Conservation (phyloP, 1,284 basidiomycete species). For the Fomitopsis palustris region DNA sequence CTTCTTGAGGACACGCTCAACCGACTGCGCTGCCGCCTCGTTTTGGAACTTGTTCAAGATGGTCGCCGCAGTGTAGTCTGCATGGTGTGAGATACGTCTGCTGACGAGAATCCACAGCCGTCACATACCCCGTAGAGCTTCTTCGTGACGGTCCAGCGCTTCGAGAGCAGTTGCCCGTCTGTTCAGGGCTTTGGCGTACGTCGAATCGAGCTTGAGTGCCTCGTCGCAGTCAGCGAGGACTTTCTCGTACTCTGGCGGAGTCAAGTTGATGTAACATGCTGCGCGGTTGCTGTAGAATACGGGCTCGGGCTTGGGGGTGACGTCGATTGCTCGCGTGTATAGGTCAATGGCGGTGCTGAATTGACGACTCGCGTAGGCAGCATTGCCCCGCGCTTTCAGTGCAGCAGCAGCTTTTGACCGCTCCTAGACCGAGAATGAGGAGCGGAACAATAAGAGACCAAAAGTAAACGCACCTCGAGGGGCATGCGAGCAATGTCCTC, state of each 20-base stretch:
- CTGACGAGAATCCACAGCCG: background rate
- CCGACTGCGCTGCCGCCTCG: conserved; percentile 72
- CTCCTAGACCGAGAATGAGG: conserved; percentile 44
- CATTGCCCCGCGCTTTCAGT: conserved; percentile 90
- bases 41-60: conserved; percentile 95
- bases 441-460: too few relatives aligned
- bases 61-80: conserved; percentile 94
- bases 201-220: conserved; percentile 82
- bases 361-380: conserved; percentile 79
- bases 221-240: conserved; percentile 92
- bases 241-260: conserved; percentile 77
- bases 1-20: conserved; percentile 92
- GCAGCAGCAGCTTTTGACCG: conserved; percentile 72
- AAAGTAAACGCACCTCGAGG: conserved; percentile 40
- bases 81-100: background rate
- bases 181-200: conserved; percentile 95
- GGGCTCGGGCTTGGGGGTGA: conserved; percentile 83
- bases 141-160: conserved; percentile 70
- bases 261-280: conserved; percentile 94
- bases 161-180: conserved; percentile 88
- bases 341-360: conserved; percentile 77
- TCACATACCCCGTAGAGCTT: conserved; percentile 73
- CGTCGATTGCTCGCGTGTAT: conserved; percentile 91
- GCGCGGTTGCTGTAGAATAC: conserved; percentile 98
- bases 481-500: conserved; percentile 59